phyloP scores from a whole-genome alignment of 176 grass and related monocot species.

The Rhynchospora tenuis region DNA sequence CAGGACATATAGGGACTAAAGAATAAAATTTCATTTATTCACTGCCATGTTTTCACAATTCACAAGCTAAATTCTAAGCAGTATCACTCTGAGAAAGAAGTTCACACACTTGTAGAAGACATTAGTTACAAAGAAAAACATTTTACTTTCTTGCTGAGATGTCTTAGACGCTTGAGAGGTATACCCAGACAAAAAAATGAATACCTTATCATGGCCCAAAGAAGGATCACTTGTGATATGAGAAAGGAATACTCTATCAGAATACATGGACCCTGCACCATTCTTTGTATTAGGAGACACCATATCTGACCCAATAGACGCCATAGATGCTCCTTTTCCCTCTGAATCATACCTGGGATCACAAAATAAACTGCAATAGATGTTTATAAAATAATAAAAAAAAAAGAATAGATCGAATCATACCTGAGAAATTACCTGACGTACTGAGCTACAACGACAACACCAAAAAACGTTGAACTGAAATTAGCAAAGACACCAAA shows the following conservation, averaged over 20 bases:
- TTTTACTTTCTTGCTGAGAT: neutral
- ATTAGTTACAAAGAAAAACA: neutral
- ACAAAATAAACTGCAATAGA: slow-evolving; percentile 5
- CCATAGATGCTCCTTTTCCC: slow-evolving; percentile 60
- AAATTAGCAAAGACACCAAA: too few species aligned
- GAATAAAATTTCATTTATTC: neutral
- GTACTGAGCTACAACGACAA: too few species aligned
- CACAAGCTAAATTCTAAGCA: neutral
- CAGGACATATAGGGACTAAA: neutral
- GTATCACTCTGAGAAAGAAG: too few species aligned
- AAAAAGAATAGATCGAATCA: slow-evolving; percentile 8
- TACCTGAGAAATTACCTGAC: too few species aligned
- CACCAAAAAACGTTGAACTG: too few species aligned
- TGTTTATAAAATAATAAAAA: too few species aligned
- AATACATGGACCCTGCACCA: slow-evolving; percentile 69
- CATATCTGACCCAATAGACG: slow-evolving; percentile 60
- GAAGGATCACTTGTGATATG: slow-evolving; percentile 64
- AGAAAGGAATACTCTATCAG: slow-evolving; percentile 80
- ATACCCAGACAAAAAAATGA: neutral
- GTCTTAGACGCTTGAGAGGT: neutral
- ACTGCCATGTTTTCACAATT: neutral
- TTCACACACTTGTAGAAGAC: too few species aligned
- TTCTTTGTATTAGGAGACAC: slow-evolving; percentile 31
- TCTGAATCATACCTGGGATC: slow-evolving; percentile 75
- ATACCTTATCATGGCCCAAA: slow-evolving; percentile 87